These are phyloP conservation scores for Clathrus columnatus DNA, from an alignment of 768 basidiomycete species.

Conservation along the genomic window DNA sequence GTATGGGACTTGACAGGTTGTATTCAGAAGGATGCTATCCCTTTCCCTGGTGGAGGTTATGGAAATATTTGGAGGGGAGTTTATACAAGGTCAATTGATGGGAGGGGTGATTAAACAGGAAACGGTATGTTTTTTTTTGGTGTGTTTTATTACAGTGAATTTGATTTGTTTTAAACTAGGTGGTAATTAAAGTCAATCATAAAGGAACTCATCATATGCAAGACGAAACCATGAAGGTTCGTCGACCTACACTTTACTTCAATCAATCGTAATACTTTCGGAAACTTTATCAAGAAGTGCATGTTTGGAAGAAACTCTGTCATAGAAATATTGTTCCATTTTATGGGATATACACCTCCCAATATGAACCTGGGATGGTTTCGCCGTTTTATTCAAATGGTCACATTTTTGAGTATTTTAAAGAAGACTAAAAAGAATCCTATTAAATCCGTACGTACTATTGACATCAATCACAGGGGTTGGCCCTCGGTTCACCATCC, in stretches of 20 bases:
- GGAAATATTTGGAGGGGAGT: too few species aligned
- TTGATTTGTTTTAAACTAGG: too few species aligned
- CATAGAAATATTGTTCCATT: slow-evolving; percentile 5
- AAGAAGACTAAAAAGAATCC: background rate
- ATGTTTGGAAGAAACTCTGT: background rate
- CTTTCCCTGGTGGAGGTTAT: background rate
- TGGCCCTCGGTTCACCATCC: background rate
- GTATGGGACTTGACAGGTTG: too few species aligned
- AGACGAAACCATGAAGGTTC: too few species aligned
- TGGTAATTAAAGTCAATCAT: too few species aligned
- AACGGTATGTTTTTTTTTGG: background rate
- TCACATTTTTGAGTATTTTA: slow-evolving; percentile 5
- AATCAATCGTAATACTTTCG: too few species aligned
- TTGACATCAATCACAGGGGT: background rate
- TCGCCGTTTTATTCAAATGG: slow-evolving; percentile 10
- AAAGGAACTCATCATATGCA: too few species aligned
- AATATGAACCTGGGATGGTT: slow-evolving; percentile 4
- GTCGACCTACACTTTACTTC: too few species aligned
- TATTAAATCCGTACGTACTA: background rate
- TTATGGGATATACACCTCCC: background rate
- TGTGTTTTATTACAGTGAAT: background rate
- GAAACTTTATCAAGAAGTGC: slow-evolving; percentile 1
- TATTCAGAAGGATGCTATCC: background rate
- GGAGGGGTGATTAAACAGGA: background rate
- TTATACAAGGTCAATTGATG: background rate